Evolutionary conservation across 306 rosid genomes (phyloP).

Genomic region (Trifolium fragiferum): DNA sequence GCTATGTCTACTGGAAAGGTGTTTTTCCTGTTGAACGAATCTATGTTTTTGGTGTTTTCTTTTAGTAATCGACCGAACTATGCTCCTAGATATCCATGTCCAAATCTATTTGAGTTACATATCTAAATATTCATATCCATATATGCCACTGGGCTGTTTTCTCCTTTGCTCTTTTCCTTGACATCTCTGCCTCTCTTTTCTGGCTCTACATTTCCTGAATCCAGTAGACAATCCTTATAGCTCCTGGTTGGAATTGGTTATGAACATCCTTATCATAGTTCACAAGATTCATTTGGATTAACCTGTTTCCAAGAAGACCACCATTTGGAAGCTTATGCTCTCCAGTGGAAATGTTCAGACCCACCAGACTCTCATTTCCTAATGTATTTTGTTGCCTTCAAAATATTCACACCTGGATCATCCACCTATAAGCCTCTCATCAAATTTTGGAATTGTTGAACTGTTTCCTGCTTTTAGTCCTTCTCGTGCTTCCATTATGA

Average conservation of each 20-base stretch:
- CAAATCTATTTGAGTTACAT: conserved; percentile 5
- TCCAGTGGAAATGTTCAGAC: background rate
- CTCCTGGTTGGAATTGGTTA: background rate
- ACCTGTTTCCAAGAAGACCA: background rate
- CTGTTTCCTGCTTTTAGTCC: background rate
- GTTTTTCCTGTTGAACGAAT: conserved; percentile 21
- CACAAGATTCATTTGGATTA: background rate
- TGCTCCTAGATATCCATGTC: conserved; percentile 15
- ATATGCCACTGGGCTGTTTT: background rate
- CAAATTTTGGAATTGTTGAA: background rate
- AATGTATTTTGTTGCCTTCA: background rate
- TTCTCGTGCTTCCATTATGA: conserved; percentile 2
- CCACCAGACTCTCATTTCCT: background rate
- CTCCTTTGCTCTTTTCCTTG: background rate
- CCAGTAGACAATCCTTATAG: background rate
- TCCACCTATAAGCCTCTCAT: conserved; percentile 6
- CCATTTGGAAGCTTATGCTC: background rate
- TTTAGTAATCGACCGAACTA: conserved; percentile 2
- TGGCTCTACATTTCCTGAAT: background rate
- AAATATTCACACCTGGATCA: background rate
- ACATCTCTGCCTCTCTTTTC: background rate
- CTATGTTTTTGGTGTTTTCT: conserved; percentile 32
- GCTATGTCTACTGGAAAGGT: conserved; percentile 98
- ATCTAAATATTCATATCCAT: background rate
- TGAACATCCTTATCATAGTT: background rate